phyloP scores from a whole-genome alignment of 257 asterid species.

The Rhazya stricta region DNA sequence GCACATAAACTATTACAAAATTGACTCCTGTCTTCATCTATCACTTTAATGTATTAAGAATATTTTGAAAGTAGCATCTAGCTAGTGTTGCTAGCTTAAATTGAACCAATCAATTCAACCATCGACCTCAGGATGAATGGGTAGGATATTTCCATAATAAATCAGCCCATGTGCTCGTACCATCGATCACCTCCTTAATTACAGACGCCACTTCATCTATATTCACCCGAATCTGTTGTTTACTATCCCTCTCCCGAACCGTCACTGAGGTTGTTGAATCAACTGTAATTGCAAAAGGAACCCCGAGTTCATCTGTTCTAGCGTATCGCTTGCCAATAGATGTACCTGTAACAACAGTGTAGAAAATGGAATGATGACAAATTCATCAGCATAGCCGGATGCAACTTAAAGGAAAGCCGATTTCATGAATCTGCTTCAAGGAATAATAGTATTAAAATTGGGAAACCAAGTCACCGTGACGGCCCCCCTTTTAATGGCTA shows the following conservation, averaged over 20 bases:
- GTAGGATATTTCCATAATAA: constrained; percentile 51
- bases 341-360: constrained; percentile 41
- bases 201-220: constrained; percentile 69
- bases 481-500: too few species aligned
- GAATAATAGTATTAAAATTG: too few species aligned
- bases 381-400: background rate
- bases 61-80: background rate
- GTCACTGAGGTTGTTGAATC: constrained; percentile 65
- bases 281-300: constrained; percentile 83
- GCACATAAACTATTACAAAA: background rate
- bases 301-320: constrained; percentile 93
- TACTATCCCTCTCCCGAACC: constrained; percentile 75
- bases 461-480: too few species aligned
- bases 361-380: background rate
- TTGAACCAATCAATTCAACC: background rate
- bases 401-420: background rate
- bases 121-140: constrained; percentile 38
- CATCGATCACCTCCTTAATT: constrained; percentile 65
- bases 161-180: constrained; percentile 59
- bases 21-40: background rate
- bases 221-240: constrained; percentile 69
- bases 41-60: background rate
- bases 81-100: background rate
- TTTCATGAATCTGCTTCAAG: background rate
- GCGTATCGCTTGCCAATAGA: constrained; percentile 89